Conservation (phyloP, 2,329 filamentous ascomycete genomes). For the Aureobasidium melanogenum region DNA sequence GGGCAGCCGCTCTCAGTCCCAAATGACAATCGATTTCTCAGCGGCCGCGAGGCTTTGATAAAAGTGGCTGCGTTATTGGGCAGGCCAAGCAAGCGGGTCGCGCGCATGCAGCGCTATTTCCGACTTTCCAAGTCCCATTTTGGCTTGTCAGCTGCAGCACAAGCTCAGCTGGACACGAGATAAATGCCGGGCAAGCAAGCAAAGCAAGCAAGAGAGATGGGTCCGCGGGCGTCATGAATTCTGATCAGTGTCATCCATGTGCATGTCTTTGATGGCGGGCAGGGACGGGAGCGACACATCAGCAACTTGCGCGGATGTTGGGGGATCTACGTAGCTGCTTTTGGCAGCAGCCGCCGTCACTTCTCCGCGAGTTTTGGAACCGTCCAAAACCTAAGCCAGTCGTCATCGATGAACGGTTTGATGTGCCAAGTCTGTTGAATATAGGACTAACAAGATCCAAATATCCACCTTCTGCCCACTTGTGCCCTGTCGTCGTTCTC, state of each 20-base stretch:
- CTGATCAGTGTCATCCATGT: background rate
- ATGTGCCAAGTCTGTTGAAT: background rate
- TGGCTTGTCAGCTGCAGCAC: background rate
- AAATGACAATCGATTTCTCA: background rate
- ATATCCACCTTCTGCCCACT: background rate
- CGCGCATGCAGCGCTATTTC: background rate
- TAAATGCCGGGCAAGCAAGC: background rate
- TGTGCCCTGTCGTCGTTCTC: background rate
- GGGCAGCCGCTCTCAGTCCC: background rate
- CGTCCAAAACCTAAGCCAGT: background rate
- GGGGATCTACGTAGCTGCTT: background rate
- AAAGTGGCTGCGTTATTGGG: slow-evolving; percentile 5
- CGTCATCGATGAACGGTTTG: slow-evolving; percentile 6
- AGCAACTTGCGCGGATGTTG: background rate
- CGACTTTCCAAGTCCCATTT: background rate
- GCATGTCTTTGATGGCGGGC: background rate
- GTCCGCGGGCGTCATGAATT: background rate
- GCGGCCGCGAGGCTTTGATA: background rate
- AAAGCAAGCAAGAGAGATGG: background rate
- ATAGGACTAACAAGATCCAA: background rate
- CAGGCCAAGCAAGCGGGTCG: slow-evolving; percentile 1
- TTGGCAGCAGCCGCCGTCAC: background rate
- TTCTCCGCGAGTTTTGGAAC: slow-evolving; percentile 5
- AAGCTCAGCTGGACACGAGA: slow-evolving; percentile 1
- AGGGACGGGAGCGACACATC: background rate